Percentiles rank a stretch among this genome's conserved stretches.
These are phyloP conservation scores for Coix lacrymajobi DNA, from an alignment of 176 grass and related monocot species.

Conservation along the genomic window DNA sequence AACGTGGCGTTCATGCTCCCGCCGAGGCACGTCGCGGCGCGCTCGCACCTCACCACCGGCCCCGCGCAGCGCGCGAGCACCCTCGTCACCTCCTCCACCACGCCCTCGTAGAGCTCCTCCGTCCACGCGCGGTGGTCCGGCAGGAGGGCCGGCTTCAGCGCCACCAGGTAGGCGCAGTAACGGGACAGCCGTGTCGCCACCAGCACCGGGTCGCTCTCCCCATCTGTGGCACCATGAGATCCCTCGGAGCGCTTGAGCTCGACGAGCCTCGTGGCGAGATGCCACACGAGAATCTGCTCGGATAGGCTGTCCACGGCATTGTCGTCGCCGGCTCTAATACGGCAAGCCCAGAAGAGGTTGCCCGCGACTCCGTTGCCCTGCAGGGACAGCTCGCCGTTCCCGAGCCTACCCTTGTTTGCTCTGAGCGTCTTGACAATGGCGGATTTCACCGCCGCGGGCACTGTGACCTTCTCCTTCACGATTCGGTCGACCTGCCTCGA, in stretches of 20 bases:
- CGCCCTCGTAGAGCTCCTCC: conserved; percentile 36
- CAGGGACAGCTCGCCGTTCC: conserved; percentile 23
- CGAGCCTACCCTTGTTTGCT: conserved; percentile 5
- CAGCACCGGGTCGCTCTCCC: background rate
- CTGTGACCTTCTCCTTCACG: conserved; percentile 1
- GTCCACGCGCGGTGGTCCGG: conserved; percentile 42
- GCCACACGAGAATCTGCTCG: conserved; percentile 41
- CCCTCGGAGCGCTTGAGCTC: conserved; percentile 27
- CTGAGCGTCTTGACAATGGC: background rate
- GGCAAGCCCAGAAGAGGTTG: conserved; percentile 36
- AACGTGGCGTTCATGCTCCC: conserved; percentile 39
- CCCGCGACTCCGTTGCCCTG: conserved; percentile 31
- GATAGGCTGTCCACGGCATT: conserved; percentile 12
- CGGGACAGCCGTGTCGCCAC: conserved; percentile 28
- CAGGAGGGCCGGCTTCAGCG: conserved; percentile 28
- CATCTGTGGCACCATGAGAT: background rate
- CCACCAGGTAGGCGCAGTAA: conserved; percentile 46
- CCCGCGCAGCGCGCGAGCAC: conserved; percentile 34
- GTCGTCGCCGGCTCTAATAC: background rate
- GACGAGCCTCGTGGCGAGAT: conserved; percentile 29
- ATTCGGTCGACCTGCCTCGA: conserved; percentile 37
- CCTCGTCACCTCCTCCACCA: conserved; percentile 37
- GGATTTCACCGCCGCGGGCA: conserved; percentile 35
- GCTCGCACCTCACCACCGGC: conserved; percentile 32
- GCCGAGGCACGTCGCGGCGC: conserved; percentile 19